Base-by-base conservation (phyloP, 2,329 filamentous ascomycete species). In the Trichoderma sp. region DNA sequence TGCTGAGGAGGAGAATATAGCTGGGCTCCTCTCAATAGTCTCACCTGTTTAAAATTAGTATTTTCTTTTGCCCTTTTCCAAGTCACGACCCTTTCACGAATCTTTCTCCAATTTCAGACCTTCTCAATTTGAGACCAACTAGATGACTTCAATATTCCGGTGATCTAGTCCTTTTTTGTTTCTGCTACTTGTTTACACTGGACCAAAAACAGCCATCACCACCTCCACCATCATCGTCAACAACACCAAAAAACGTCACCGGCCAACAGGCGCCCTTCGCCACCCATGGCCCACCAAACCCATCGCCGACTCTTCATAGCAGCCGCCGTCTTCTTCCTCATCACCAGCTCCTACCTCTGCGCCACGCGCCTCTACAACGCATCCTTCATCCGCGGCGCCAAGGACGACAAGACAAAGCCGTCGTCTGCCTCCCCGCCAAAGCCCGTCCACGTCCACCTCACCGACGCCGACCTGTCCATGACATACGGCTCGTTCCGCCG, bases 401-500 rank as follows among this genome's bases (percentile, higher is more conserved):
- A 72, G n/a, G 56, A 68, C 21, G 18, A 64, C 18, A 63, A 67
- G 53, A 11, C 65, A 33, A 59, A 33, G 21, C 66, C 11, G n/a
- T 35, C 35, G 41, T 53, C 33, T 11, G 24, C 24, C 14, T 11
- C 9, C 16, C 53, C 53, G 0, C 67, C 53, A 2, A 41, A 41
- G 33, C 16, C 24, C 18, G 31, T 41, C 74, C n/a, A 60, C 38
- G 66, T 81, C 50, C 72, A 78, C 21, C 75, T 80, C 65, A 72
- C 75, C n/a, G 77, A 74, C 31, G 83, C 83, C 21, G 83, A 84
- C 65, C 78, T 80, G 27, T 79, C 82, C 73, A 87, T 87, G 85
- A 80, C 81, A 11, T 87, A 86, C 80, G 85, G 82, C 76, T 82
- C 82, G 16, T 81, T 83, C 65, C 81, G 80, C 4, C 85, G 85